A percentile compares a stretch with the other conserved stretches of the same genome.
Conservation (phyloP, 108 stramenopile genomes). For the Parietichytrium sp. region DNA sequence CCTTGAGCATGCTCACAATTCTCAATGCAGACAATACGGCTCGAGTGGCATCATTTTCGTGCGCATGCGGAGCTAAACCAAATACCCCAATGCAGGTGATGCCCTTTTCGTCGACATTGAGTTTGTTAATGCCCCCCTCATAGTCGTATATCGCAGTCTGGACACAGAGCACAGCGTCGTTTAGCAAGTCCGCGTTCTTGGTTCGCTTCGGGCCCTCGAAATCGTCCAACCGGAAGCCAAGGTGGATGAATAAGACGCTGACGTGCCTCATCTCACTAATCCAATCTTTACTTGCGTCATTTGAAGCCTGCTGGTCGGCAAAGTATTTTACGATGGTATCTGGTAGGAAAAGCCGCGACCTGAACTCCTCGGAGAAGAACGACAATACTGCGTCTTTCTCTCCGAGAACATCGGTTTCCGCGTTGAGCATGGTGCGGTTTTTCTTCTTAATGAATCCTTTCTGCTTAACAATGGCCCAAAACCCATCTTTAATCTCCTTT, state of each 20-base stretch:
- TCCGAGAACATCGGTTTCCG: neutral
- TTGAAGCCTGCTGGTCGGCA: neutral
- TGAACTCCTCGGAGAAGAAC: too few species aligned
- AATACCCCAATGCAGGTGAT: neutral
- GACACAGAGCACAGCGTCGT: neutral
- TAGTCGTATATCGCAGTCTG: neutral
- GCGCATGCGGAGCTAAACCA: neutral
- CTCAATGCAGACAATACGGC: neutral
- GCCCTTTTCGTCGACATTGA: neutral
- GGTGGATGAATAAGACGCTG: neutral
- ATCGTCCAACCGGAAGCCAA: neutral
- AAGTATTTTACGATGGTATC: neutral
- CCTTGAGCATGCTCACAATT: neutral
- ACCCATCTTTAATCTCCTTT: neutral
- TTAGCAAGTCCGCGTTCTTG: neutral
- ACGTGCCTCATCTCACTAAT: neutral
- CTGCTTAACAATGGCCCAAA: neutral
- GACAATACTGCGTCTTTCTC: neutral
- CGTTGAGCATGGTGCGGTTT: neutral
- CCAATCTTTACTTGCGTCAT: neutral
- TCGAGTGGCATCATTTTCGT: neutral
- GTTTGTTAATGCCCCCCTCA: neutral
- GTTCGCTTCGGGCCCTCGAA: neutral
- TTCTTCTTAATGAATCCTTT: neutral
- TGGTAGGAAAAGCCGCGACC: neutral